Base-by-base conservation (phyloP, 495 filamentous ascomycete species). In the Glonium stellatum region DNA sequence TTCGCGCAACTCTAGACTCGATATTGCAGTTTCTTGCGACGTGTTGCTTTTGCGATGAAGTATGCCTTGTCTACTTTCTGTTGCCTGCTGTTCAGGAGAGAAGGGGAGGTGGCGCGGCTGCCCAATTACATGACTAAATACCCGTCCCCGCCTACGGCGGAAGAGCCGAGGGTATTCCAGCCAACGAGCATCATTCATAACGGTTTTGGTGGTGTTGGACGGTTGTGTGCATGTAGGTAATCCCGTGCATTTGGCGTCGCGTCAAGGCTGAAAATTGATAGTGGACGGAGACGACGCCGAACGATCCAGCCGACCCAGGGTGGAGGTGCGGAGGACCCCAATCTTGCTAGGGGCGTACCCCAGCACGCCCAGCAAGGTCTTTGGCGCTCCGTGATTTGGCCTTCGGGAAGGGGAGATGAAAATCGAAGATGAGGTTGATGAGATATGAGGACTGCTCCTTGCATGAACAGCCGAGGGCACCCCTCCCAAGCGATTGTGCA, bases 21-120 rank as follows among this genome's bases (percentile, higher is more conserved):
- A 58, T 51, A 18, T 39, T 27, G 53, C 59, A 59, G 59, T 60
- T 66, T 25, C 59, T 55, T 59, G 59, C 63, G 56, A 55, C 52
- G 59, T 62, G 55, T 66, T 66, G 59, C 59, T 66, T 62, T 50
- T 53, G 60, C 35, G 23, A 50, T 21, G 22, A 50, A 18, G 47
- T 11, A 50, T 50, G 47, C n/a, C 47, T 11, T 21, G 12, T 4
- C 39, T 44, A 44, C 39, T 44, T 44, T 44, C 18, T 44, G 12
- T 11, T 44, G 18, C 39, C 18, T 44, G 39, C 39, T 4, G 3
- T 44, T 44, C 39, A 44, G 39, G 39, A 44, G 39, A 15, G 13
- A 31, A 3, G n/a, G 27, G 27, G 13, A 44, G 39, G 13, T 11
- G 39, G 39, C 39, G 10, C 39, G 13, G 39, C 39, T 44, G 3